Evolutionary conservation across 805 yeast species (phyloP).

Genomic region (Teunomyces barrocoloradensis): DNA sequence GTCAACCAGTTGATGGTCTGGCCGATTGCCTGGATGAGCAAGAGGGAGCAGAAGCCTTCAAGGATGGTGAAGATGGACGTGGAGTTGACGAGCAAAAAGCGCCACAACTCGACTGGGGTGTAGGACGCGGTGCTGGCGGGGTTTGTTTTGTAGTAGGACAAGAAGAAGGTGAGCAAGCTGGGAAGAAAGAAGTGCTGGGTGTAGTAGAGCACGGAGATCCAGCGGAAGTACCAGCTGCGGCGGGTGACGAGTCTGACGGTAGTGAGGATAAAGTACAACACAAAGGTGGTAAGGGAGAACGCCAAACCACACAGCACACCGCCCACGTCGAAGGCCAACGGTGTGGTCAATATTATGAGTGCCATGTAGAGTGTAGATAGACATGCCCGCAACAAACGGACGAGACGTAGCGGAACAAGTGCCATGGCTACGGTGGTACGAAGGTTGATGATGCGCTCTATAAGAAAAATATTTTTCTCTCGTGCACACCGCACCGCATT

Average conservation of each 20-base stretch:
- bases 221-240: conserved; percentile 39
- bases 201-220: conserved; percentile 59
- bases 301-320: conserved; percentile 88
- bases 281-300: conserved; percentile 62
- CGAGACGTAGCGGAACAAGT: conserved; percentile 5
- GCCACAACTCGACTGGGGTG: conserved; percentile 63
- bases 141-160: conserved; percentile 46
- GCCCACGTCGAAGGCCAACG: conserved; percentile 91
- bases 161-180: conserved; percentile 66
- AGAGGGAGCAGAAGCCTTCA: conserved; percentile 90
- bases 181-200: conserved; percentile 83
- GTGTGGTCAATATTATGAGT: conserved; percentile 76
- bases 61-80: conserved; percentile 86
- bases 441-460: background rate
- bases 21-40: conserved; percentile 91
- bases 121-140: conserved; percentile 20
- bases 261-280: conserved; percentile 67
- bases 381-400: conserved; percentile 29
- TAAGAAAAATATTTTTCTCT: background rate
- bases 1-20: conserved; percentile 74
- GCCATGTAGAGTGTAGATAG: conserved; percentile 61
- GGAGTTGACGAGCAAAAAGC: conserved; percentile 64
- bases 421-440: conserved; percentile 2
- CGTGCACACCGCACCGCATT: background rate
- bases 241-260: conserved; percentile 60